Evolutionary conservation across 352 stramenopile genomes (phyloP).

Genomic region (Pythium aristosporum): DNA sequence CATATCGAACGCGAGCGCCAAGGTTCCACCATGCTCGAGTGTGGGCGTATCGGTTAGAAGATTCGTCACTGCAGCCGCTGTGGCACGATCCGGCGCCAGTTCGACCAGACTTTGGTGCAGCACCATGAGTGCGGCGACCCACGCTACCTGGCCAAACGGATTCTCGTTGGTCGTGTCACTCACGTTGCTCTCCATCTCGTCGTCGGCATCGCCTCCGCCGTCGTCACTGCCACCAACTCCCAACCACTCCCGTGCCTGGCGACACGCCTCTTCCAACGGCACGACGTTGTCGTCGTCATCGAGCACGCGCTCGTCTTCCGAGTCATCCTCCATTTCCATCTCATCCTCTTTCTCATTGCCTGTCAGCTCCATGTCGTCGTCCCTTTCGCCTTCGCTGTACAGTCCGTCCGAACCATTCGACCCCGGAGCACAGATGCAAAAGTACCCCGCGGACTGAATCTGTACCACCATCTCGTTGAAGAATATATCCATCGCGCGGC

Average conservation of each 20-base stretch:
- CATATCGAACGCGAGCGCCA: neutral
- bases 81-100: neutral
- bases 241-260: neutral
- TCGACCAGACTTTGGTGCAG: neutral
- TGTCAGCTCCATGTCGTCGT: too few relatives aligned
- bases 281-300: slow-evolving; percentile 7
- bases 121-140: neutral
- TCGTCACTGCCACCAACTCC: neutral
- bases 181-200: neutral
- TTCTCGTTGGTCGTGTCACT: neutral
- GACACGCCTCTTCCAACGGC: neutral
- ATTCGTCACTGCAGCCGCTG: too few relatives aligned
- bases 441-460: neutral
- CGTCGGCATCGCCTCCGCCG: neutral
- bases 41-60: neutral
- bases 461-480: neutral
- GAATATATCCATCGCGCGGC: neutral
- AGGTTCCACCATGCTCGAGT: neutral
- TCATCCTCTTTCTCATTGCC: neutral
- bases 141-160: slow-evolving; percentile 2
- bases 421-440: neutral
- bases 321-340: neutral
- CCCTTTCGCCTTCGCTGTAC: neutral
- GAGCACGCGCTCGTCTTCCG: neutral
- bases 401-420: neutral